A percentile compares a stretch with the other conserved stretches of the same genome.
These are phyloP conservation scores for Metarhizium anisopliae DNA, from an alignment of 2,329 filamentous ascomycete species.

Conservation along the genomic window DNA sequence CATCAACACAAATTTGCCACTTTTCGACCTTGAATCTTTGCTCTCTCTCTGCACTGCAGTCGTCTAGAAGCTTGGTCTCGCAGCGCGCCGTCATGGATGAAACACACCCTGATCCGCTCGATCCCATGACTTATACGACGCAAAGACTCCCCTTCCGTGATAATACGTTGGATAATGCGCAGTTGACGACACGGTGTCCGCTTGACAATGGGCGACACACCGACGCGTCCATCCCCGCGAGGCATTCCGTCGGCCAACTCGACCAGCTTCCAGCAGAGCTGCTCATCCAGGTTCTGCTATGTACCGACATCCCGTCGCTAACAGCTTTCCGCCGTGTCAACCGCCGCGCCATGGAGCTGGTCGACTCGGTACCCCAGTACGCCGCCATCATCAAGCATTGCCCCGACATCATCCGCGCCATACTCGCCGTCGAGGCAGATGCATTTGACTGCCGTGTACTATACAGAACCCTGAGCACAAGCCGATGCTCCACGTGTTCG, in stretches of 20 bases:
- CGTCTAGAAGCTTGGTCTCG: too few species aligned
- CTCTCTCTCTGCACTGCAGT: too few species aligned
- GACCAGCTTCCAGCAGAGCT: neutral
- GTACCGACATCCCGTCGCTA: neutral
- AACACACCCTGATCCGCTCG: too few species aligned
- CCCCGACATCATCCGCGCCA: neutral
- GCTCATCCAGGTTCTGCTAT: neutral
- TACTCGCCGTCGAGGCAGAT: neutral
- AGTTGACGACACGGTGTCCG: neutral
- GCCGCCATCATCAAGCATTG: neutral
- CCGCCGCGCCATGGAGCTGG: neutral
- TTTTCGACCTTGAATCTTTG: too few species aligned
- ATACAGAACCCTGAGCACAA: neutral
- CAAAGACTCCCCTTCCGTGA: neutral
- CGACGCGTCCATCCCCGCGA: neutral
- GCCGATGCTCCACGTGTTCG: neutral
- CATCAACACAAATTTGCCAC: too few species aligned
- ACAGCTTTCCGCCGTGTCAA: neutral
- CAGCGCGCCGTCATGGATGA: too few species aligned
- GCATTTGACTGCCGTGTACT: neutral
- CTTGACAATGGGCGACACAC: neutral
- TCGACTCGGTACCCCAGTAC: constrained; percentile 1
- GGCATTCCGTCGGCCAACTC: too few species aligned
- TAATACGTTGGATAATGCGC: constrained; percentile 1
- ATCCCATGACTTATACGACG: too few species aligned